Evolutionary conservation across 202 grass and related monocot species (phyloP), one percentile per base, ranked within the genome.

Genomic region (Dendrocalamus latiflorus): DNA sequence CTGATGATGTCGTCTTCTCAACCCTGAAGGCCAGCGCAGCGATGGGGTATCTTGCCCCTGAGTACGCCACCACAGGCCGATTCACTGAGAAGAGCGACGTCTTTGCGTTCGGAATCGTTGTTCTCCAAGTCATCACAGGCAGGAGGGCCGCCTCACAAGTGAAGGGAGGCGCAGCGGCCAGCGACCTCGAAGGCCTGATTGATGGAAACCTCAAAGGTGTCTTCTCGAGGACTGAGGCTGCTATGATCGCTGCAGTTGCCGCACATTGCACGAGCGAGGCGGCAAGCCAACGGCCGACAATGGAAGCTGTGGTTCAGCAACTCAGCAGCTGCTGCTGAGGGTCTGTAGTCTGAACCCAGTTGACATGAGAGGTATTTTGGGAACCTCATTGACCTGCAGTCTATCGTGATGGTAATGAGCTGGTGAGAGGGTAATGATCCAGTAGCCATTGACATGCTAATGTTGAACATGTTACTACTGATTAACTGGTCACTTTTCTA

Each of bases 71-170:
- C 15, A 88, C 87, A 99, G n/a, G n/a, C n/a, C n/a, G n/a, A n/a
- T n/a, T n/a, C n/a, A n/a, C n/a, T n/a, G n/a, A n/a, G n/a, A n/a
- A 99, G 81, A 99, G 93, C 4, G 93, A 99, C 2, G 89, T 99
- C 30, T 99, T 95, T 1, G 85, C 93, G 4, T 99, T 99, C 0
- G 96, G 96, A 14, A 67, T 95, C 0, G 68, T 99, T 10, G 44
- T 95, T 62, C 85, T 99, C 58, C 96, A 99, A 48, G 86, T 99
- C 82, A 80, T 99, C 22, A 83, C 85, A 2, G 93, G 96, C 15
- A 94, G 63, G 82, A 88, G 86, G 38, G 91, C 72, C 0, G 89
- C 92, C 43, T 88, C 93, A 1, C 83, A 90, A 21, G 49, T 90
- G 64, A 87, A 79, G 70, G 10, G 84, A 0, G 73, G 74, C 47